Evolutionary conservation across 257 asterid genomes (phyloP).

Genomic region (Solanum paucissectum): DNA sequence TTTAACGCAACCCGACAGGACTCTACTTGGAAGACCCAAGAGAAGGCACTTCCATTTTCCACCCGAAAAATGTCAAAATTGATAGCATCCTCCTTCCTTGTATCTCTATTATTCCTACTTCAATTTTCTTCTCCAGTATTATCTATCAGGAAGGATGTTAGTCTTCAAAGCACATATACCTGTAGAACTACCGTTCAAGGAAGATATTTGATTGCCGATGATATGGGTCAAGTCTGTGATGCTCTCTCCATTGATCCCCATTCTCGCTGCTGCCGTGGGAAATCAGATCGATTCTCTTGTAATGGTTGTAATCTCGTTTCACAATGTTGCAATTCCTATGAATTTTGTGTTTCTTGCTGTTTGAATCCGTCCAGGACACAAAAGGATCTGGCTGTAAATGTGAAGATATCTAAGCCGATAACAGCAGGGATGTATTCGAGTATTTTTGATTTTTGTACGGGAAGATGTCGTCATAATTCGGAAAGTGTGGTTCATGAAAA

Average conservation of each 20-base stretch:
- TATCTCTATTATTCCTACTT: constrained; percentile 13
- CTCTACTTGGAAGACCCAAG: background rate
- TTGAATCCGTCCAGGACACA: constrained; percentile 61
- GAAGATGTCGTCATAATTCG: constrained; percentile 92
- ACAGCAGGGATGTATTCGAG: constrained; percentile 65
- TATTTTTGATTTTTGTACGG: constrained; percentile 70
- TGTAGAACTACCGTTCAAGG: constrained; percentile 91
- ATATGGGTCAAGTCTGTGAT: constrained; percentile 82
- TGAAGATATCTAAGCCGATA: constrained; percentile 67
- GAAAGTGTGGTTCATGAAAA: constrained; percentile 98
- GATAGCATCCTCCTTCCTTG: background rate
- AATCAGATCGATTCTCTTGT: constrained; percentile 72
- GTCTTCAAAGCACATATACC: constrained; percentile 25
- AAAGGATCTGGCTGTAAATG: constrained; percentile 31
- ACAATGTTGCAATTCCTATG: constrained; percentile 84
- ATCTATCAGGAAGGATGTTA: constrained; percentile 62
- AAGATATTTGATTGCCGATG: constrained; percentile 68
- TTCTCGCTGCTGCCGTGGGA: constrained; percentile 57
- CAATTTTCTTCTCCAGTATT: constrained; percentile 20
- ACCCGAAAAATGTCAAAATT: background rate
- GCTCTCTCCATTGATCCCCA: constrained; percentile 56
- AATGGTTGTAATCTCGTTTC: constrained; percentile 72
- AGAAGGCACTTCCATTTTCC: background rate
- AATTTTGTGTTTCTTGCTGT: constrained; percentile 96
- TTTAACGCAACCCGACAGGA: background rate